Evolutionary conservation across 257 asterid genomes (phyloP).

Genomic region (Solanum ossicruentum): DNA sequence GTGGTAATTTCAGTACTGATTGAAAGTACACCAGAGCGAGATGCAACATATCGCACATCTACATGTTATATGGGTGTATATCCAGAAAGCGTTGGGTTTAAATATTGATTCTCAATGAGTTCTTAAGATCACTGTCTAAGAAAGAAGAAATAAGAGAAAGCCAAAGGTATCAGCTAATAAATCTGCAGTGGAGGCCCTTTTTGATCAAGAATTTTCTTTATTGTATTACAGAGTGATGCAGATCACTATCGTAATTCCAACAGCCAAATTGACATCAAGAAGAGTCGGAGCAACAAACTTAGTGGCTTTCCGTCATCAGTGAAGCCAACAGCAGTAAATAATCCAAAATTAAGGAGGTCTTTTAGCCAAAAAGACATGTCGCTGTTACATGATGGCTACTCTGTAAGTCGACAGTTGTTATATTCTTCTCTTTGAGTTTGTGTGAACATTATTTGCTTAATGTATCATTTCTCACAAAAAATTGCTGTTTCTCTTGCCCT

Average conservation of each 20-base stretch:
- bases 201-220: slow-evolving; percentile 1
- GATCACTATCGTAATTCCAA: slow-evolving; percentile 37
- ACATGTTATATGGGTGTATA: neutral
- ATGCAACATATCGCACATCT: neutral
- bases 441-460: neutral
- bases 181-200: neutral
- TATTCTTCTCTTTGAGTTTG: neutral
- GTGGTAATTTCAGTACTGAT: neutral
- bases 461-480: neutral
- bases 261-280: slow-evolving; percentile 23
- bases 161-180: neutral
- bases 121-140: neutral
- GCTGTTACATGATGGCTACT: slow-evolving; percentile 51
- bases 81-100: neutral
- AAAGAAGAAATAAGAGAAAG: neutral
- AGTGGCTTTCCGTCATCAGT: slow-evolving; percentile 12
- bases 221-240: slow-evolving; percentile 42
- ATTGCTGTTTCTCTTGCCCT: neutral
- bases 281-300: slow-evolving; percentile 20
- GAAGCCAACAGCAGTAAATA: slow-evolving; percentile 27
- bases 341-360: slow-evolving; percentile 44
- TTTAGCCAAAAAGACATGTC: slow-evolving; percentile 45
- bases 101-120: neutral
- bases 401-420: slow-evolving; percentile 33
- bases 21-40: neutral